Evolutionary conservation across 140 eudicot genomes (phyloP).

Genomic region (Oenanthe javanica): DNA sequence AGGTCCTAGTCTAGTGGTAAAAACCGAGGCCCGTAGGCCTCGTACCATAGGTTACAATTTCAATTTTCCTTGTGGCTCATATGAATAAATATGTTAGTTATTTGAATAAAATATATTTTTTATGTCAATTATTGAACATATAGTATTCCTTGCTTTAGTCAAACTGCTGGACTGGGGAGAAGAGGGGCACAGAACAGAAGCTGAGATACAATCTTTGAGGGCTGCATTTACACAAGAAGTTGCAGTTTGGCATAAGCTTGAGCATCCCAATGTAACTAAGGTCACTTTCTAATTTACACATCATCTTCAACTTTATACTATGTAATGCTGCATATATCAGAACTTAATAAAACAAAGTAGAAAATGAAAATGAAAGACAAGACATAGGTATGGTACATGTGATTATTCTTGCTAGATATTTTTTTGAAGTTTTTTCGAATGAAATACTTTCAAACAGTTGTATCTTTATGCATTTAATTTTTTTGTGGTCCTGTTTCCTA

Average conservation of each 20-base stretch:
- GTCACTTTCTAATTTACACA: constrained; percentile 20
- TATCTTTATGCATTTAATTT: too few species aligned
- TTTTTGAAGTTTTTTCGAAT: too few species aligned
- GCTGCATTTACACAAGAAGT: constrained; percentile 75
- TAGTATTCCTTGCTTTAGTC: constrained; percentile 23
- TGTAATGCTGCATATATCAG: too few species aligned
- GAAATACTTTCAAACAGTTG: too few species aligned
- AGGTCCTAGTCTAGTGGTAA: too few species aligned
- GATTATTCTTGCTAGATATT: too few species aligned
- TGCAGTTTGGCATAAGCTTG: constrained; percentile 76
- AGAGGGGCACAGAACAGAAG: constrained; percentile 68
- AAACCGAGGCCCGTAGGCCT: too few species aligned
- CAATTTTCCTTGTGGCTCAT: too few species aligned
- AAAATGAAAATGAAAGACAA: background rate
- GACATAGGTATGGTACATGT: background rate
- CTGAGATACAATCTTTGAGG: constrained; percentile 50
- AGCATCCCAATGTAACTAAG: constrained; percentile 77
- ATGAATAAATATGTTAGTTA: background rate
- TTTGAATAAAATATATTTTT: background rate
- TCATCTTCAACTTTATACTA: background rate
- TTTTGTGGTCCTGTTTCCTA: too few species aligned
- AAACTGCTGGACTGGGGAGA: constrained; percentile 77
- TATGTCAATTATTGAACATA: background rate
- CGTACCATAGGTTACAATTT: too few species aligned
- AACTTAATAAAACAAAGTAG: background rate